Percentiles rank a stretch among this genome's conserved stretches.
phyloP scores from a whole-genome alignment of 768 basidiomycete species.

The Austroboletus festivus region DNA sequence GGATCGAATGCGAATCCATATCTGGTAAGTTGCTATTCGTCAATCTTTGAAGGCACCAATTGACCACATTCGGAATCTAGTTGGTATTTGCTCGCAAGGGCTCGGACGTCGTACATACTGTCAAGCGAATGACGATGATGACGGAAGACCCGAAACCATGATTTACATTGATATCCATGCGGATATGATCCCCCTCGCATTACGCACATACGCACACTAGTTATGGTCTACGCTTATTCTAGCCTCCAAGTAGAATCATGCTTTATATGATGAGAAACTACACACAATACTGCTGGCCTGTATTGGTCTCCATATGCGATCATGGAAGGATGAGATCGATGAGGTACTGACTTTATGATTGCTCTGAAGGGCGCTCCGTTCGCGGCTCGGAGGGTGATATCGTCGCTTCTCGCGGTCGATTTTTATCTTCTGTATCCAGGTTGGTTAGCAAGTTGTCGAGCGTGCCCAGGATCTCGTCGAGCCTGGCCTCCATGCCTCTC shows the following conservation, averaged over 20 bases:
- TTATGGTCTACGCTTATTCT: constrained; percentile 8
- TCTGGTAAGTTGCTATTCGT: constrained; percentile 48
- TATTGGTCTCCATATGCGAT: not conserved
- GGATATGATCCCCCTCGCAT: constrained; percentile 13
- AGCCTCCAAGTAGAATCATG: constrained; percentile 13
- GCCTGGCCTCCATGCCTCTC: constrained; percentile 53
- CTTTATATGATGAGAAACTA: constrained; percentile 5
- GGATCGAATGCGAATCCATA: constrained; percentile 89
- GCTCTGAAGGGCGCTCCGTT: not conserved
- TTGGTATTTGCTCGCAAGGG: constrained; percentile 83
- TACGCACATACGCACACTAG: constrained; percentile 10
- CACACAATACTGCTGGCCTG: not conserved
- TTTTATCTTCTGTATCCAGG: constrained; percentile 33
- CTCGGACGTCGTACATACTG: constrained; percentile 75
- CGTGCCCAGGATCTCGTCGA: constrained; percentile 59
- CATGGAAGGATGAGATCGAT: not conserved
- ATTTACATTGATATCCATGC: constrained; percentile 27
- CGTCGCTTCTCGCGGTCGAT: not conserved
- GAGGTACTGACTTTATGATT: constrained; percentile 19
- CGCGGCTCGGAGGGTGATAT: constrained; percentile 2
- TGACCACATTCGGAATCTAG: constrained; percentile 39
- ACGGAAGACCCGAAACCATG: constrained; percentile 29
- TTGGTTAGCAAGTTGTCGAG: constrained; percentile 52
- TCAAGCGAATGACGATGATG: constrained; percentile 52
- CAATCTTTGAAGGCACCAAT: constrained; percentile 7